Evolutionary conservation across 352 stramenopile species (phyloP).

Genomic region (Phytophthora crassamura): DNA sequence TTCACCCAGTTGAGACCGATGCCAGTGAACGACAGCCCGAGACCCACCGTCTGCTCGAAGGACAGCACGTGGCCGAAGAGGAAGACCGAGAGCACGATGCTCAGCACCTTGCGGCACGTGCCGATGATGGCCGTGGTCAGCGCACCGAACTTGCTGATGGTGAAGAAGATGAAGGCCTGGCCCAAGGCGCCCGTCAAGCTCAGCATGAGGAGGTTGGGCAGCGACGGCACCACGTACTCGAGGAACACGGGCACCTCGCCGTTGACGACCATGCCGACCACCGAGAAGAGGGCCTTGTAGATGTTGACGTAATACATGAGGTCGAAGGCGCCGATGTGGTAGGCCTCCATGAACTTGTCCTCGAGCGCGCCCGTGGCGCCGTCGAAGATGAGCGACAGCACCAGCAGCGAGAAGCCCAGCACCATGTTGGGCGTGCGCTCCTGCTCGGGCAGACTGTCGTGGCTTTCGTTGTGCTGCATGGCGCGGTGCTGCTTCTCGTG

Average conservation of each 20-base stretch:
- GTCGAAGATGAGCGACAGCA: conserved; percentile 82
- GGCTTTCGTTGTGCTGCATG: conserved; percentile 49
- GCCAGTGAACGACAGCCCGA: conserved; percentile 69
- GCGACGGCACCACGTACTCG: conserved; percentile 61
- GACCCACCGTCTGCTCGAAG: conserved; percentile 66
- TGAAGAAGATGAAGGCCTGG: conserved; percentile 90
- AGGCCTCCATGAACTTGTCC: conserved; percentile 84
- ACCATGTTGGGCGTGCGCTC: conserved; percentile 73
- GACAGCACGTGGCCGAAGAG: conserved; percentile 83
- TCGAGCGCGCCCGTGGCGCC: conserved; percentile 81
- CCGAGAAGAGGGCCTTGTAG: conserved; percentile 82
- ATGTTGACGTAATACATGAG: conserved; percentile 91
- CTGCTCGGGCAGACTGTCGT: conserved; percentile 48
- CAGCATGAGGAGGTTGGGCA: conserved; percentile 73
- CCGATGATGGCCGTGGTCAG: conserved; percentile 88
- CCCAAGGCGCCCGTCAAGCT: conserved; percentile 80
- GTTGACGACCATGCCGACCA: conserved; percentile 72
- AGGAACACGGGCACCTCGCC: conserved; percentile 71
- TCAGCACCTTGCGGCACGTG: conserved; percentile 87
- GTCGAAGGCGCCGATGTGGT: conserved; percentile 85
- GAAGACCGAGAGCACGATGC: conserved; percentile 85
- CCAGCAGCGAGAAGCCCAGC: conserved; percentile 67
- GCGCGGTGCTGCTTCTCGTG: conserved; percentile 72
- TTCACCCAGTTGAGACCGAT: conserved; percentile 86
- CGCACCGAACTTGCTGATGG: conserved; percentile 87